Conservation (phyloP, 148 eudicot species). For the Rhododendron simsii region DNA sequence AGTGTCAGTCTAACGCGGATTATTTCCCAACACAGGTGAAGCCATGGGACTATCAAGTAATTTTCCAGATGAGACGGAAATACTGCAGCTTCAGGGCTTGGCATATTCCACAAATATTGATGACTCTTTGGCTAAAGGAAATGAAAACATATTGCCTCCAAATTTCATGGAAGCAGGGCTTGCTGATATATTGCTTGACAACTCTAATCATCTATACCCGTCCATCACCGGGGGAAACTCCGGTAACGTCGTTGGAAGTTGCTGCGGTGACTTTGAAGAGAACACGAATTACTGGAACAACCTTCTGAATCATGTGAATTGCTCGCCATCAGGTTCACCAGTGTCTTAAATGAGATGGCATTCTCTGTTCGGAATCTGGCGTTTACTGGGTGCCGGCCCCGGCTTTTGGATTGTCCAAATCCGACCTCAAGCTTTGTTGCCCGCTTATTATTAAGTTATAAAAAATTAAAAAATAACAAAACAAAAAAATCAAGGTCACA, state of each 20-base stretch:
- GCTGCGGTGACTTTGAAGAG: not conserved
- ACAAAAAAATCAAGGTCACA: too few species aligned
- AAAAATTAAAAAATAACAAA: too few species aligned
- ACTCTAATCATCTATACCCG: not conserved
- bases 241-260: not conserved
- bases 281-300: slow-evolving; percentile 2
- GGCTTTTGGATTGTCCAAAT: too few species aligned
- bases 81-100: not conserved
- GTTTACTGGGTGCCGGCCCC: too few species aligned
- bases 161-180: not conserved
- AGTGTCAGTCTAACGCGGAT: too few species aligned
- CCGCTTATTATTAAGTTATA: too few species aligned
- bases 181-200: not conserved
- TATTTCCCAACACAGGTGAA: not conserved
- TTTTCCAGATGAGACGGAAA: not conserved
- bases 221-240: not conserved
- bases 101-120: not conserved
- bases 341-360: not conserved
- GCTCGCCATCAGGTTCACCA: not conserved
- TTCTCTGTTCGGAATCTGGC: too few species aligned
- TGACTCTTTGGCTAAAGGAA: not conserved
- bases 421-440: too few species aligned
- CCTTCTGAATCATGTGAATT: not conserved
- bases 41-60: not conserved
- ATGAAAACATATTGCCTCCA: not conserved